A percentile compares a stretch with the other conserved stretches of the same genome.
phyloP scores from a whole-genome alignment of 495 filamentous ascomycete species.

The Tuber borchii region DNA sequence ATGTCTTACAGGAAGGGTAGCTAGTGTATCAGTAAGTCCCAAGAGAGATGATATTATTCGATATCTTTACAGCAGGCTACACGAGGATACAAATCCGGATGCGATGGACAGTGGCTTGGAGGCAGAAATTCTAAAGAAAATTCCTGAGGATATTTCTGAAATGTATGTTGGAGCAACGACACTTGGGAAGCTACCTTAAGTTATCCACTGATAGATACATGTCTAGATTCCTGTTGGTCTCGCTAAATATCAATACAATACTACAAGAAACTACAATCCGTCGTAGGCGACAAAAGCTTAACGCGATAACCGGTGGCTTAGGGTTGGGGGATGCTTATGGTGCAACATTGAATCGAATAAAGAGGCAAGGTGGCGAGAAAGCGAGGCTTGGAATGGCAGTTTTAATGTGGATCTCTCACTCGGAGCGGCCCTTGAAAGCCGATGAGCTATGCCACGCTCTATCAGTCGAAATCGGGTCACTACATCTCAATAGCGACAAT shows the following conservation, averaged over 20 bases:
- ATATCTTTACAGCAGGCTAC: not conserved
- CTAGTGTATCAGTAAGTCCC: not conserved
- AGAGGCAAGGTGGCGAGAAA: not conserved
- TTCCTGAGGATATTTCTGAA: not conserved
- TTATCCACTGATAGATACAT: not conserved
- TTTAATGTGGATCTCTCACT: not conserved
- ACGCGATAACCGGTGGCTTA: not conserved
- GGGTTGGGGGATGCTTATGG: not conserved
- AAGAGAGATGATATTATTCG: not conserved
- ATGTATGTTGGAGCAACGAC: not conserved
- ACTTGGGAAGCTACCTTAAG: not conserved
- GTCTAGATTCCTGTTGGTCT: not conserved
- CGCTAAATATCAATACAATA: not conserved
- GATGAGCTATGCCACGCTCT: not conserved
- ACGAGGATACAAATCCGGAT: not conserved
- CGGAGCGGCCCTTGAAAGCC: not conserved
- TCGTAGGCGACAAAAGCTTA: not conserved
- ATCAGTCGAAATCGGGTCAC: not conserved
- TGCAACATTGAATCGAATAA: not conserved
- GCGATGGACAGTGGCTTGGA: not conserved
- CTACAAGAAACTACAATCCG: not conserved
- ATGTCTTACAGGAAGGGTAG: not conserved
- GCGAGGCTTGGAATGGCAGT: not conserved
- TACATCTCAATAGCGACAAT: not conserved
- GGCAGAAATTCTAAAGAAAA: not conserved